phyloP scores from a whole-genome alignment of 306 rosid species.

The Prunus dulcis region DNA sequence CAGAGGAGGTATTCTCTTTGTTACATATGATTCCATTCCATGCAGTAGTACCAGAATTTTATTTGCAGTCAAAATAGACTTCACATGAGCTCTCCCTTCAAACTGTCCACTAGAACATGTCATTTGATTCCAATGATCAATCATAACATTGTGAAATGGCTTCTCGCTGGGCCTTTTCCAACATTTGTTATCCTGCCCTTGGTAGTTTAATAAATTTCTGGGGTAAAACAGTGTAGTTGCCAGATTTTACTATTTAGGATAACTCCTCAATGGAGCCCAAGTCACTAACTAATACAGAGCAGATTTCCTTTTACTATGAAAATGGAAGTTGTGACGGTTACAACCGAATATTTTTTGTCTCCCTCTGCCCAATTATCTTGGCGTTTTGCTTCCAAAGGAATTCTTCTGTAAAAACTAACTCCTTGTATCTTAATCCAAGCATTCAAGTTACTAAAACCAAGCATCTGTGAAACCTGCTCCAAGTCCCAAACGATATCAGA shows the following conservation, averaged over 20 bases:
- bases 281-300: background rate
- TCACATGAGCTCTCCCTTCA: background rate
- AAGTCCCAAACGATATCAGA: too few species aligned
- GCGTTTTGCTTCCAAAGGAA: too few species aligned
- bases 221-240: background rate
- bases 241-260: background rate
- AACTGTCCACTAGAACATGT: background rate
- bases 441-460: too few species aligned
- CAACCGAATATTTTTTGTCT: too few species aligned
- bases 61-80: background rate
- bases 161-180: background rate
- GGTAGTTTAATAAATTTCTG: background rate
- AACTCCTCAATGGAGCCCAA: background rate
- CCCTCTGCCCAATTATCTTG: too few species aligned
- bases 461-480: too few species aligned
- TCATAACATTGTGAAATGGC: background rate
- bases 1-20: slow-evolving; percentile 68
- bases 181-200: background rate
- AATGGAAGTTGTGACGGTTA: background rate
- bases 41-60: background rate
- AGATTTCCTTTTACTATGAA: background rate
- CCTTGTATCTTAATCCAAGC: too few species aligned
- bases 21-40: background rate
- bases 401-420: too few species aligned
- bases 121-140: too few species aligned